phyloP scores from a whole-genome alignment of 2,329 filamentous ascomycete genomes.

The Diaporthe destruens region DNA sequence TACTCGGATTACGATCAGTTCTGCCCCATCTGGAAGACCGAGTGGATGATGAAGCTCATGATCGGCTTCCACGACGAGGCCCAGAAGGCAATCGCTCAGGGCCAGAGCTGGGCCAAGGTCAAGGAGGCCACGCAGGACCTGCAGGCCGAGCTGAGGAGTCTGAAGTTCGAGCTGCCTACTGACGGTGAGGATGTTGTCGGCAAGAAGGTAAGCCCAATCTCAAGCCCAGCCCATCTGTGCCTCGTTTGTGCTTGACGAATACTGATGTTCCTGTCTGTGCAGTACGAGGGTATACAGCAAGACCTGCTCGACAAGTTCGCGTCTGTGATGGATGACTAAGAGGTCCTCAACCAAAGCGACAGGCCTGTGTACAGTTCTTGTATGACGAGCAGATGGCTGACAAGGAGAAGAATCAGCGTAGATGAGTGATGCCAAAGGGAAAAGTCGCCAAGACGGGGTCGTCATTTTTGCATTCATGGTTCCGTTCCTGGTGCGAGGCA shows the following conservation, averaged over 20 bases:
- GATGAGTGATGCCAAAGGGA: slow-evolving; percentile 1
- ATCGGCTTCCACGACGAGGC: slow-evolving; percentile 98
- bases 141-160: slow-evolving; percentile 84
- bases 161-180: slow-evolving; percentile 96
- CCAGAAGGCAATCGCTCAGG: slow-evolving; percentile 93
- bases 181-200: slow-evolving; percentile 84
- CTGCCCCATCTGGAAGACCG: slow-evolving; percentile 99
- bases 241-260: slow-evolving; percentile 13
- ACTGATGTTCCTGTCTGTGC: slow-evolving; percentile 54
- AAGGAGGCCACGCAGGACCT: slow-evolving; percentile 90
- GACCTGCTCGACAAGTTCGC: slow-evolving; percentile 98
- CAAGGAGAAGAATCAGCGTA: background rate
- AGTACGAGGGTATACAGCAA: slow-evolving; percentile 95
- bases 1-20: slow-evolving; percentile 99
- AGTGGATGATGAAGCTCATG: slow-evolving; percentile 99
- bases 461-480: slow-evolving; percentile 38
- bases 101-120: slow-evolving; percentile 92
- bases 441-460: slow-evolving; percentile 3
- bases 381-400: background rate
- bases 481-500: slow-evolving; percentile 25
- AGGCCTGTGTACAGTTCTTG: slow-evolving; percentile 36
- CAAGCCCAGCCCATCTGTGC: slow-evolving; percentile 7
- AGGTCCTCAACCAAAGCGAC: background rate
- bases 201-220: slow-evolving; percentile 78
- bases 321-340: slow-evolving; percentile 92